phyloP scores from a whole-genome alignment of 768 basidiomycete species.

The Termitomyces sp. region DNA sequence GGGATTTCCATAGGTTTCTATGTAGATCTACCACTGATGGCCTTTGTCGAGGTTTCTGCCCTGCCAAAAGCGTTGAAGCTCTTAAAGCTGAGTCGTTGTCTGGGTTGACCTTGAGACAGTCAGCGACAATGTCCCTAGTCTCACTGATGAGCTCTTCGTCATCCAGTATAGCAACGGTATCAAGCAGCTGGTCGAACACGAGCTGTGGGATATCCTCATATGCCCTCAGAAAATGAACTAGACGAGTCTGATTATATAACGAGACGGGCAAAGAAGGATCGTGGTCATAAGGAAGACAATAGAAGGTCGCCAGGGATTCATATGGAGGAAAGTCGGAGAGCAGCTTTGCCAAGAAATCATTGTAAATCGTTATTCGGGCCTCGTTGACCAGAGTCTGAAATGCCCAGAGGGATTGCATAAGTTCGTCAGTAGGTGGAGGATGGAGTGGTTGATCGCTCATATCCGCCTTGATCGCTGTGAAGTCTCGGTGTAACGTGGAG shows the following conservation, averaged over 20 bases:
- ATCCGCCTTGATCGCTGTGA: conserved; percentile 4
- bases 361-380: conserved; percentile 6
- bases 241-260: conserved; percentile 6
- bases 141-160: conserved; percentile 7
- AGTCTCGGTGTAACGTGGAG: neutral
- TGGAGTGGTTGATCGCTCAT: neutral
- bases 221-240: conserved; percentile 3
- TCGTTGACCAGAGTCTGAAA: conserved; percentile 14
- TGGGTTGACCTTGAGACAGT: conserved; percentile 1
- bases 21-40: neutral
- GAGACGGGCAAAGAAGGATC: conserved; percentile 5
- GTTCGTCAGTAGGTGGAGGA: conserved; percentile 7
- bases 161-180: neutral
- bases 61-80: neutral
- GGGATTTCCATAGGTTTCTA: neutral
- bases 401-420: conserved; percentile 12
- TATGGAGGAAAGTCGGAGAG: conserved; percentile 10
- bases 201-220: conserved; percentile 7
- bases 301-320: conserved; percentile 10
- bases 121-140: neutral
- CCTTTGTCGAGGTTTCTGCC: neutral
- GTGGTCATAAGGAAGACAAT: neutral
- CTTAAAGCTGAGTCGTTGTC: conserved; percentile 4
- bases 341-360: conserved; percentile 4
- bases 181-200: conserved; percentile 6